Evolutionary conservation across 2,329 filamentous ascomycete genomes (phyloP).

Genomic region (Xylariaceae sp.): DNA sequence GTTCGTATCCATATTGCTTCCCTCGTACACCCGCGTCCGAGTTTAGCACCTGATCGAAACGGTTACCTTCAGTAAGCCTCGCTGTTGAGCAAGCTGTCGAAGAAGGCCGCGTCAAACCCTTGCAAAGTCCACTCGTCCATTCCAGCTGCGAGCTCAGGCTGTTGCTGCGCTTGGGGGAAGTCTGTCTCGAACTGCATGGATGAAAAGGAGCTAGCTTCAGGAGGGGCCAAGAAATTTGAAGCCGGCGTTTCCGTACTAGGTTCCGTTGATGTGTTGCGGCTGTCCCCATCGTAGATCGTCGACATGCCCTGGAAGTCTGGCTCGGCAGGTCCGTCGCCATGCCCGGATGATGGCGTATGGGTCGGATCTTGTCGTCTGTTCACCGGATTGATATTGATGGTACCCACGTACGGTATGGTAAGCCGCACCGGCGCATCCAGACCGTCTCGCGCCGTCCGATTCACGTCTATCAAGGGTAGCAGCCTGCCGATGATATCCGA

Average conservation of each 20-base stretch:
- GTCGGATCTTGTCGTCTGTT: not conserved
- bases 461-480: constrained; percentile 40
- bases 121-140: constrained; percentile 46
- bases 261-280: not conserved
- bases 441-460: constrained; percentile 16
- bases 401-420: constrained; percentile 51
- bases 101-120: constrained; percentile 40
- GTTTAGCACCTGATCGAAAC: not conserved
- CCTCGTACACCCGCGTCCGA: not conserved
- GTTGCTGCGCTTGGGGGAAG: constrained; percentile 22
- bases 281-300: not conserved
- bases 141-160: constrained; percentile 37
- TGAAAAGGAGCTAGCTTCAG: constrained; percentile 18
- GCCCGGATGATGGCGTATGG: not conserved
- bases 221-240: constrained; percentile 8
- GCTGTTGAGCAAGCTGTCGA: constrained; percentile 28
- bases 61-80: not conserved
- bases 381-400: constrained; percentile 45
- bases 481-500: constrained; percentile 48
- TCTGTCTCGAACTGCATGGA: constrained; percentile 31
- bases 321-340: too few species aligned
- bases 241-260: constrained; percentile 3
- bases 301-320: too few species aligned
- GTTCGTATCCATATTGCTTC: not conserved
- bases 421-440: constrained; percentile 39